Base-by-base conservation (phyloP, 805 yeast genomes). In the Candida oleophila region DNA sequence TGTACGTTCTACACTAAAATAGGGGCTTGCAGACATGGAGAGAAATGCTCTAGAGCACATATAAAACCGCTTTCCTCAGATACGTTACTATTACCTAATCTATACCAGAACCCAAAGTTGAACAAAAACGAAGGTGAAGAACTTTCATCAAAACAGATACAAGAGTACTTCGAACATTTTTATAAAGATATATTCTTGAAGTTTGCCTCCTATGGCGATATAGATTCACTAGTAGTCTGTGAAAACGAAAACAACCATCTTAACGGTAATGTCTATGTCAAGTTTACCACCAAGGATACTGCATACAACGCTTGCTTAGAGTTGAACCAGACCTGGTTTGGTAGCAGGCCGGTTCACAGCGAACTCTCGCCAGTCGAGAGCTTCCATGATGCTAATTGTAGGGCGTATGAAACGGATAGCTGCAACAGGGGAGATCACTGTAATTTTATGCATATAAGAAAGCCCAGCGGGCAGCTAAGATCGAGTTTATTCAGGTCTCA, bases 11-110 rank as follows among this genome's bases (percentile, higher is more conserved):
- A 83, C 60, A 73, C 77, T 51, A 88, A 85, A 61, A 87, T 89
- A 25, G 98, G 98, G 0, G 95, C 96, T 0, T 91, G 98, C 58
- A 75, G 97, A 49, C 97, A 91, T 62, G 97, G 97, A 0, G 90
- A 84, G 48, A 85, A 84, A 55, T 91, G 98, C 57, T 82, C 89
- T 7, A 73, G 92, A 56, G 76, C 76, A 47, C 91, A 90, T 62
- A 71, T 77, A 18, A 77, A 77, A 54, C 96, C 97, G 1, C 63
- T 71, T 5, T 64, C 71, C 36, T 85, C 96, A 0, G 71, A 74
- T 45, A 85, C 92, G 0, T 73, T 90, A 1, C 68, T 87, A 41
- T 72, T 86, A 47, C 72, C 83, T 15, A 84, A 85, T 56, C 56
- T 89, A 41, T 86, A 81, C 56, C 81, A 78, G 45, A 82, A 82